A percentile compares a stretch with the other conserved stretches of the same genome.
These are phyloP conservation scores for Malus hybrid DNA, from an alignment of 331 rosid genomes.

Conservation along the genomic window DNA sequence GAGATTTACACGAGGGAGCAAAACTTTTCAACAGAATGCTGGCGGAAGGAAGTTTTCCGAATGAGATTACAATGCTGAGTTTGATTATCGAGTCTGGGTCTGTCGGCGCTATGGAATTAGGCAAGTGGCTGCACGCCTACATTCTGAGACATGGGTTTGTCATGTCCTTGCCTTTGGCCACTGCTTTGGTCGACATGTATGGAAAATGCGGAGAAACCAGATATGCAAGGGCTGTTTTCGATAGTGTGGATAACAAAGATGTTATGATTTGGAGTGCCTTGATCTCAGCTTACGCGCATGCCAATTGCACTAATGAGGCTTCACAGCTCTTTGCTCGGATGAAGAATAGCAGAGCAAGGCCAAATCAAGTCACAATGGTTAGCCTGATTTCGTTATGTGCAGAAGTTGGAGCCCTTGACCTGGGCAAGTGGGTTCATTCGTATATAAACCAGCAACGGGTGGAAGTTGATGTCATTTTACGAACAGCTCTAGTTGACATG, in stretches of 20 bases:
- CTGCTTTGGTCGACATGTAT: conserved; percentile 64
- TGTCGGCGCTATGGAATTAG: conserved; percentile 31
- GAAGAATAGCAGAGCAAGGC: conserved; percentile 34
- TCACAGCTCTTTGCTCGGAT: conserved; percentile 33
- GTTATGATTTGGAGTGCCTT: conserved; percentile 53
- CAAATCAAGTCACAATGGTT: conserved; percentile 51
- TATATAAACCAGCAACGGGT: conserved; percentile 40
- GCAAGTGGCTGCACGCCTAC: conserved; percentile 52
- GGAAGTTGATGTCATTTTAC: conserved; percentile 34
- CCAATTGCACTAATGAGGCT: conserved; percentile 29
- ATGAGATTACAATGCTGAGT: conserved; percentile 57
- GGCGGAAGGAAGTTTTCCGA: conserved; percentile 37
- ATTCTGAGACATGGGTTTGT: conserved; percentile 40
- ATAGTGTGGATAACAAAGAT: conserved; percentile 30
- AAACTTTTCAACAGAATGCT: conserved; percentile 35
- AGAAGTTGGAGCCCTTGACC: conserved; percentile 56
- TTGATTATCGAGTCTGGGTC: conserved; percentile 47
- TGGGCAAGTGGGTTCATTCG: conserved; percentile 68
- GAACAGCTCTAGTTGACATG: conserved; percentile 61
- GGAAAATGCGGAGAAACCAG: conserved; percentile 51
- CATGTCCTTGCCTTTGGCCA: conserved; percentile 42
- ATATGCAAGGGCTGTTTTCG: conserved; percentile 44
- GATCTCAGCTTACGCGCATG: conserved; percentile 50
- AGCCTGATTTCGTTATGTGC: conserved; percentile 47
- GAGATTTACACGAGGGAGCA: conserved; percentile 24